Conservation (phyloP, 2,329 filamentous ascomycete genomes). For the Escovopsis sp. region DNA sequence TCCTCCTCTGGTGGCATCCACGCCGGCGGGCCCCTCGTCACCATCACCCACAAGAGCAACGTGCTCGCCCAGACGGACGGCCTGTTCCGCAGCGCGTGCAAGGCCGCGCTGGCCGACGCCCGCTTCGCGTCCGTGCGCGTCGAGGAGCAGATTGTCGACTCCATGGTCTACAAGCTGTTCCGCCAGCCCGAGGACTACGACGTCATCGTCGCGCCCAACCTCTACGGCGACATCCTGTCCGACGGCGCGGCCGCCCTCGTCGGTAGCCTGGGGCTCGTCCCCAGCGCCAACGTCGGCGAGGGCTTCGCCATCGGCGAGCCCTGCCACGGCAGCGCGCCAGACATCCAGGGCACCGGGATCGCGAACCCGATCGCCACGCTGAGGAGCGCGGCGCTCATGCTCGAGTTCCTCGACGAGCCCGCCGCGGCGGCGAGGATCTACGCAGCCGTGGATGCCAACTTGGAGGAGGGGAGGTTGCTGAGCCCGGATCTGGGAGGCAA, state of each 20-base stretch:
- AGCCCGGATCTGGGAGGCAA: conserved; percentile 84
- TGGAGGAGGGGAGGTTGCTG: conserved; percentile 68
- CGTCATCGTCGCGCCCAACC: conserved; percentile 85
- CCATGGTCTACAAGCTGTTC: conserved; percentile 99
- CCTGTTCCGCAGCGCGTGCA: conserved; percentile 72
- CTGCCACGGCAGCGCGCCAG: conserved; percentile 89
- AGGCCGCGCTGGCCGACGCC: conserved; percentile 61
- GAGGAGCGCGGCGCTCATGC: conserved; percentile 80
- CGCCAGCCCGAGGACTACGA: conserved; percentile 90
- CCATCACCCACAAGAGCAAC: conserved; percentile 97
- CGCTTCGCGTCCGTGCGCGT: conserved; percentile 94
- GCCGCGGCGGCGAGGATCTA: conserved; percentile 81
- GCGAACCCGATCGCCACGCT: conserved; percentile 95
- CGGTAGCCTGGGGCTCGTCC: conserved; percentile 81
- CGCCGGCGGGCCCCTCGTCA: conserved; percentile 54
- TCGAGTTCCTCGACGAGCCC: conserved; percentile 87
- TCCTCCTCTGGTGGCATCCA: conserved; percentile 40
- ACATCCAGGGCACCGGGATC: conserved; percentile 85
- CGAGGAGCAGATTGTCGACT: conserved; percentile 98
- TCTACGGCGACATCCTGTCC: conserved; percentile 89
- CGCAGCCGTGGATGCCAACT: conserved; percentile 75
- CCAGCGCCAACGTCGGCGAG: conserved; percentile 88
- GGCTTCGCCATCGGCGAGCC: conserved; percentile 94
- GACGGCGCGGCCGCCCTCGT: conserved; percentile 92
- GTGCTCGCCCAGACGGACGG: conserved; percentile 94